phyloP scores from a whole-genome alignment of 495 filamentous ascomycete genomes.

The Chaetomidium leptoderma region DNA sequence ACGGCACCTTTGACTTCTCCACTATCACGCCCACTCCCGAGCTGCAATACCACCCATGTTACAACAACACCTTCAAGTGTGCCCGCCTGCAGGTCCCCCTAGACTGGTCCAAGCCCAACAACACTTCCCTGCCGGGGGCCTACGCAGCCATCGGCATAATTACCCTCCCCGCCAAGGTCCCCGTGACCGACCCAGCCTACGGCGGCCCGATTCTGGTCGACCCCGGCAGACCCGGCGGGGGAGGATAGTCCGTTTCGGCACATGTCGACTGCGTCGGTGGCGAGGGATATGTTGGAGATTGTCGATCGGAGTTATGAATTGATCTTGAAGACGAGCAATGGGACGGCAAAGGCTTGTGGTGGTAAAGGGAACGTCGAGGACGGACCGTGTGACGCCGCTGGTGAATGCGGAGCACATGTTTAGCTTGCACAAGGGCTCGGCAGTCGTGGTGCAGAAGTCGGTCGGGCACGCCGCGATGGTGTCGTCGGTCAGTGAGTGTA shows the following conservation, averaged over 20 bases:
- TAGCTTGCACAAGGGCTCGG: background rate
- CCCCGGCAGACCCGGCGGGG: background rate
- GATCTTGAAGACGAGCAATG: background rate
- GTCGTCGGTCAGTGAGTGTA: background rate
- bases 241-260: background rate
- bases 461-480: background rate
- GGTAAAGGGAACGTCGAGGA: background rate
- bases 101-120: background rate
- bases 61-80: background rate
- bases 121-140: no score
- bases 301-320: background rate
- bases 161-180: background rate
- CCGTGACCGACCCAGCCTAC: background rate
- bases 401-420: background rate
- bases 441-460: background rate
- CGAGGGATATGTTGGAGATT: background rate
- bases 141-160: background rate
- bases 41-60: conserved; percentile 14
- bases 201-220: background rate
- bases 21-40: conserved; percentile 29
- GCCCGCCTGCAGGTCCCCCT: background rate
- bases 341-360: background rate
- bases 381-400: background rate
- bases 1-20: conserved; percentile 20
- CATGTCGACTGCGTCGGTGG: background rate